Conservation (phyloP, 2,329 filamentous ascomycete genomes). For the Neophaeococcomyces mojaviensis region DNA sequence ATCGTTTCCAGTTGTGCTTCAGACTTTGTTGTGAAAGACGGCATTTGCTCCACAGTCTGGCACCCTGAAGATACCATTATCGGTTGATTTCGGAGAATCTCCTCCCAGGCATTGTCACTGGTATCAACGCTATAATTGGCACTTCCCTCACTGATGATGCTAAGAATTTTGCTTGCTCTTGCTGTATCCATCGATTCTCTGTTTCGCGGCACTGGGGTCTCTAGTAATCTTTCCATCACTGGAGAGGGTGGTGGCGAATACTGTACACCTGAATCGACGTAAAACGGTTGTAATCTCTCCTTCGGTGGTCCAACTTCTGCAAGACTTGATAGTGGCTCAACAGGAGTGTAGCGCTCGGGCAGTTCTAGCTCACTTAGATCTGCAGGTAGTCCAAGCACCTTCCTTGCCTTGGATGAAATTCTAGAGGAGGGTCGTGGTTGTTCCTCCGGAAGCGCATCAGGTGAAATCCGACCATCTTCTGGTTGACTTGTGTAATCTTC, state of each 20-base stretch:
- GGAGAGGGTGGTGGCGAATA: conserved; percentile 56
- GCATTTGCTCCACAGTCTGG: conserved; percentile 35
- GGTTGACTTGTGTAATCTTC: conserved; percentile 50
- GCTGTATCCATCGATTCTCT: conserved; percentile 14
- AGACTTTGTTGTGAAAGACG: conserved; percentile 28
- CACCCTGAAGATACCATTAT: conserved; percentile 36
- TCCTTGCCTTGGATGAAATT: conserved; percentile 38
- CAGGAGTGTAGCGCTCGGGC: conserved; percentile 9
- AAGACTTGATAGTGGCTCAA: not conserved
- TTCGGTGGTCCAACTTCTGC: conserved; percentile 2
- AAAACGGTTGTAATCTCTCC: conserved; percentile 37
- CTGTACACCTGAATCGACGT: conserved; percentile 64
- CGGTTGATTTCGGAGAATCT: conserved; percentile 14
- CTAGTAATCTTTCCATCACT: conserved; percentile 46
- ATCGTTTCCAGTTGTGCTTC: conserved; percentile 17
- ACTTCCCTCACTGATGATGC: conserved; percentile 6
- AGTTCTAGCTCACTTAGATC: conserved; percentile 28
- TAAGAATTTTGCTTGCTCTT: conserved; percentile 10
- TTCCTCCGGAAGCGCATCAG: conserved; percentile 37
- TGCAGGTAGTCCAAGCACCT: conserved; percentile 36
- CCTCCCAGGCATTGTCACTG: conserved; percentile 7
- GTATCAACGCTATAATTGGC: conserved; percentile 8
- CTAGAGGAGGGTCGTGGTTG: conserved; percentile 31
- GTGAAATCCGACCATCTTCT: conserved; percentile 55
- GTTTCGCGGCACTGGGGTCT: conserved; percentile 42